Conservation (phyloP, 306 rosid species). For the Cicer judaicum region DNA sequence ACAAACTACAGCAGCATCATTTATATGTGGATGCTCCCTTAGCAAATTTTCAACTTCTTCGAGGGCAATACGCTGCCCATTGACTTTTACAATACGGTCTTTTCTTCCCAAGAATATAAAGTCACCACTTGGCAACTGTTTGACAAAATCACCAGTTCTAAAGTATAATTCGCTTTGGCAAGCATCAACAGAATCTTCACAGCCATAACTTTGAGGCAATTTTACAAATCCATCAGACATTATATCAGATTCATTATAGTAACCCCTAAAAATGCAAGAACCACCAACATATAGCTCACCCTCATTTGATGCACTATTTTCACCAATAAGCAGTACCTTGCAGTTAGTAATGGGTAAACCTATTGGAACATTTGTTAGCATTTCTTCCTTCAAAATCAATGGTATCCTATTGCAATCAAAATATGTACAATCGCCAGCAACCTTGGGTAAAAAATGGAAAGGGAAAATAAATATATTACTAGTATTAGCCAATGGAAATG, state of each 20-base stretch:
- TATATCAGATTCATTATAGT: slow-evolving; percentile 56
- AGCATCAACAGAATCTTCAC: slow-evolving; percentile 43
- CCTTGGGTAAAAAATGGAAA: slow-evolving; percentile 55
- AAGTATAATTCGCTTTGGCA: slow-evolving; percentile 52
- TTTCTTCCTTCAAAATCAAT: slow-evolving; percentile 65
- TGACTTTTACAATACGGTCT: slow-evolving; percentile 76
- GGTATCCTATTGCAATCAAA: slow-evolving; percentile 94
- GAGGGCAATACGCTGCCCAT: slow-evolving; percentile 80
- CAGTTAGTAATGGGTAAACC: slow-evolving; percentile 82
- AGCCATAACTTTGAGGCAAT: slow-evolving; percentile 49
- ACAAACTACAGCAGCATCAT: slow-evolving; percentile 69
- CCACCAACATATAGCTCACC: slow-evolving; percentile 89
- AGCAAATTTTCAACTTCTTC: slow-evolving; percentile 80
- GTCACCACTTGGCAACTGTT: slow-evolving; percentile 71
- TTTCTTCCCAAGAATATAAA: slow-evolving; percentile 86
- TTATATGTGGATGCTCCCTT: slow-evolving; percentile 73
- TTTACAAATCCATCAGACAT: slow-evolving; percentile 48
- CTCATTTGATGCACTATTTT: slow-evolving; percentile 56
- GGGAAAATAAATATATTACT: slow-evolving; percentile 24
- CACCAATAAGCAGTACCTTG: slow-evolving; percentile 66
- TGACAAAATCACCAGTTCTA: slow-evolving; percentile 79
- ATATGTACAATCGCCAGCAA: slow-evolving; percentile 93
- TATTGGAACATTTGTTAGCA: slow-evolving; percentile 75
- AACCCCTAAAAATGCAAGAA: slow-evolving; percentile 73
- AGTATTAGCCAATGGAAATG: slow-evolving; percentile 41